Evolutionary conservation across 768 basidiomycete species (phyloP).

Genomic region (Goffeauzyma gilvescens): DNA sequence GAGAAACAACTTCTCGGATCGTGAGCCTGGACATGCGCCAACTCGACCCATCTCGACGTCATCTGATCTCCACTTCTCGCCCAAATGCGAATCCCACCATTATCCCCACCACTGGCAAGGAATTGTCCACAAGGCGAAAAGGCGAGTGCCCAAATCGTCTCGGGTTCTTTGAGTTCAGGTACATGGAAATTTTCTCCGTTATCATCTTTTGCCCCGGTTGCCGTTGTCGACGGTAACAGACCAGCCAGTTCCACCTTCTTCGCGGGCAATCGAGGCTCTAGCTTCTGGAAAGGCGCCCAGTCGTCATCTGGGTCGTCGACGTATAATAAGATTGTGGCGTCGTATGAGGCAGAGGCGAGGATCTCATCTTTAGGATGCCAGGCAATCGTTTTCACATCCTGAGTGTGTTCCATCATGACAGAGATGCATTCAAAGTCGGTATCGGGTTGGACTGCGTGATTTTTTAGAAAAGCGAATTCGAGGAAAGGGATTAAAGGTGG

Average conservation of each 20-base stretch:
- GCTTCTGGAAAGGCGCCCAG: conserved; percentile 71
- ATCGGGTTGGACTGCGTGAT: conserved; percentile 59
- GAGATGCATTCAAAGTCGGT: conserved; percentile 84
- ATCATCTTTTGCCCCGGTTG: conserved; percentile 9
- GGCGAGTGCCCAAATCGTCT: conserved; percentile 76
- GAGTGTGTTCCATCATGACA: conserved; percentile 88
- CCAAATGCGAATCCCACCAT: conserved; percentile 71
- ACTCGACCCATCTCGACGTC: conserved; percentile 34
- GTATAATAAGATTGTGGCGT: conserved; percentile 86
- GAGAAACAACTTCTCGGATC: conserved; percentile 5
- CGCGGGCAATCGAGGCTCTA: conserved; percentile 32
- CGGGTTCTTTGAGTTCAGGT: conserved; percentile 28
- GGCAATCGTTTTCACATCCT: conserved; percentile 84
- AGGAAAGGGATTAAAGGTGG: conserved; percentile 4
- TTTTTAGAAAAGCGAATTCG: neutral
- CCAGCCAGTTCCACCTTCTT: neutral
- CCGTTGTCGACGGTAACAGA: conserved; percentile 8
- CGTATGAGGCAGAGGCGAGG: conserved; percentile 89
- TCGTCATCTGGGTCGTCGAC: conserved; percentile 84
- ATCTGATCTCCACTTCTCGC: conserved; percentile 35
- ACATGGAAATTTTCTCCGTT: conserved; percentile 15
- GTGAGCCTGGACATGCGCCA: conserved; percentile 35
- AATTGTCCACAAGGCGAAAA: conserved; percentile 60
- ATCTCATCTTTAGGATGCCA: conserved; percentile 98
- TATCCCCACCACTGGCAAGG: conserved; percentile 73